Evolutionary conservation across 2,329 filamentous ascomycete species (phyloP), one percentile per base, ranked within the genome.

Genomic region (Diaporthe capsici): DNA sequence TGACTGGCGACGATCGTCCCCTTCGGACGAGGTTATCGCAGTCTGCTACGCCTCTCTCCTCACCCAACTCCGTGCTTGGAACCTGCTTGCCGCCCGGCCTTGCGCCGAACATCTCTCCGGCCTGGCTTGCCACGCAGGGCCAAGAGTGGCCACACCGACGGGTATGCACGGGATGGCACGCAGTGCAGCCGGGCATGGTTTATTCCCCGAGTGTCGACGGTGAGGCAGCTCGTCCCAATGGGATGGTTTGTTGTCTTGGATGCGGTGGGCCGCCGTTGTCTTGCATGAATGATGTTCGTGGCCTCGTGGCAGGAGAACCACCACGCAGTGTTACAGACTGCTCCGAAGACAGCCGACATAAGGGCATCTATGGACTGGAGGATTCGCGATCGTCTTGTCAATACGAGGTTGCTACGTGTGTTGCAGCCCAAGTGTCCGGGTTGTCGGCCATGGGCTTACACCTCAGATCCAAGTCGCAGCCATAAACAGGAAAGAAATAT

Each of bases 121-220:
- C 44, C 63, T 68, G 44, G 47, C 63, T 68, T 68, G 63, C 47
- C 63, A 68, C 63, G 22, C 63, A 39, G 13, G 63, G 17, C 63
- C 63, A 31, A 68, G 65, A 42, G 47, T 68, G 65, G 65, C 58
- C 47, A 68, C 63, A 51, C 63, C 44, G 44, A 68, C 63, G 31
- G 44, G 20, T 25, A 51, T n/a, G 63, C 44, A 37, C 44, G 63
- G 63, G 63, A 68, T 7, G 63, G 22, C 44, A n/a, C 42, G 49
- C 15, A 53, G 65, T 12, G 47, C 31, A 53, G 34, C 47, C 47
- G 37, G 31, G 31, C 37, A 39, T 55, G n/a, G 17, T 37, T 9
- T 31, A 55, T 55, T 51, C 31, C 13, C 65, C n/a, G 65, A 42
- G 34, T 55, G 34, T 70, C 34, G 49, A 31, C 47, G 37, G 47